Base-by-base conservation (phyloP, 495 filamentous ascomycete genomes). In the Viridothelium virens region DNA sequence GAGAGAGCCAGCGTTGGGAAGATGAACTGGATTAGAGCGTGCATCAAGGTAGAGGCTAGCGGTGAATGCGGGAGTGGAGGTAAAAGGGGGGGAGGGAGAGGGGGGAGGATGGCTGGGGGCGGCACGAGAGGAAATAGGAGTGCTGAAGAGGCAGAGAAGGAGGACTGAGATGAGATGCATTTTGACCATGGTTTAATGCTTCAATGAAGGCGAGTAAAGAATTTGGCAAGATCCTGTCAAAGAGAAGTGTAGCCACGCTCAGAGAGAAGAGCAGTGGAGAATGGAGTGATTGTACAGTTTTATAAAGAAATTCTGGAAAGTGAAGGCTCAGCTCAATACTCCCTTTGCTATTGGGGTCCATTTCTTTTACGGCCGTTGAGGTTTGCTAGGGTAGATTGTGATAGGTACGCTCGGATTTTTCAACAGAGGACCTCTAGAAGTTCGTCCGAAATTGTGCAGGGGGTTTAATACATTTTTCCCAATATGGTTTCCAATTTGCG, bases 1-100 rank as follows among this genome's bases (percentile, higher is more conserved):
- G 33, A 63, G 38, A 25, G 38, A 12, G 33, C 59, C 62, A 63
- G 10, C 62, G 41, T 14, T 14, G 18, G 62, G 62, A 41, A 63
- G 10, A 18, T 10, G 10, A 44, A 63, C 2, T 63, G 62, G 62
- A 10, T 25, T 9, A 11, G 62, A 63, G 31, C 10, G 31, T 46
- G 31, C 18, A 38, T 31, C 62, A 11, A 63, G 18, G 7, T 25
- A 48, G 62, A 63, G 6, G 9, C 38, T 63, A 48, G 62, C 62
- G 62, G 62, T 38, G 62, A 63, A 63, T 6, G 38, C 38, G 6
- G 31, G 62, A 7, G 9, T 38, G 62, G 38, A 37, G 33, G 31
- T 38, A 18, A 63, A 63, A 37, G 62, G 62, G 62, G 38, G 33
- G 31, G 62, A 63, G 31, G 31, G 7, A 44, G 6, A 14, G 41